A percentile compares a stretch with the other conserved stretches of the same genome.
phyloP scores from a whole-genome alignment of 2,329 filamentous ascomycete species.

The Camptophora hylomeconis region DNA sequence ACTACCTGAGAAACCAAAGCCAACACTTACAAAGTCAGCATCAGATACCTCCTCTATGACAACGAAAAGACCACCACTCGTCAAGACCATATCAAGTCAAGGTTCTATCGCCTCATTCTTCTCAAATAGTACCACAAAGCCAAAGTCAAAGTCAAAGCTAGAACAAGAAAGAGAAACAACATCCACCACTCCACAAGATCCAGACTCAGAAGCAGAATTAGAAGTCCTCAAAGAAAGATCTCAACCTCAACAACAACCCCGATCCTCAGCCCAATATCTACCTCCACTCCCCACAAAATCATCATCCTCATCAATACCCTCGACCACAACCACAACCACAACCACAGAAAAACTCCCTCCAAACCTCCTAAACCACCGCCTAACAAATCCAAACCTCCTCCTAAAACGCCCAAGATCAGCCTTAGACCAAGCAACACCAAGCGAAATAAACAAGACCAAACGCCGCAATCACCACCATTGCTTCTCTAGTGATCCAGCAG shows the following conservation, averaged over 20 bases:
- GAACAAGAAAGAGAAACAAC: conserved; percentile 1
- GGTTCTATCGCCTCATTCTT: conserved; percentile 43
- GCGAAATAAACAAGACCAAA: too few species aligned
- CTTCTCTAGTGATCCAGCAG: too few species aligned
- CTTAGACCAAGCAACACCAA: too few species aligned
- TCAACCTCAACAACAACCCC: not conserved
- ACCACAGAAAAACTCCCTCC: too few species aligned
- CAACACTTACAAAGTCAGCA: conserved; percentile 7
- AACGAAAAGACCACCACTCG: conserved; percentile 21
- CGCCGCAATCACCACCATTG: too few species aligned
- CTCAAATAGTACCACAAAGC: conserved; percentile 14
- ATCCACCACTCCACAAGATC: not conserved
- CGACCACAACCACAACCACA: not conserved
- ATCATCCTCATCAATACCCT: not conserved
- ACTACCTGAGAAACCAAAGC: conserved; percentile 11
- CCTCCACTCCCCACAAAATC: conserved; percentile 1
- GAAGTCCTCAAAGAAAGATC: too few species aligned
- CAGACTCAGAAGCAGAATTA: too few species aligned
- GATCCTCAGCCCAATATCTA: not conserved
- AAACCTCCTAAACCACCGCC: too few species aligned
- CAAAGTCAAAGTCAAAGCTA: too few species aligned
- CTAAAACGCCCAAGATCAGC: too few species aligned
- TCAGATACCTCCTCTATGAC: too few species aligned
- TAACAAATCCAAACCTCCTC: too few species aligned
- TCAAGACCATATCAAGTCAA: conserved; percentile 33